Evolutionary conservation across 169 alveolate genomes (phyloP), one percentile per base, ranked within the genome.

Genomic region (Eimeria praecox): DNA sequence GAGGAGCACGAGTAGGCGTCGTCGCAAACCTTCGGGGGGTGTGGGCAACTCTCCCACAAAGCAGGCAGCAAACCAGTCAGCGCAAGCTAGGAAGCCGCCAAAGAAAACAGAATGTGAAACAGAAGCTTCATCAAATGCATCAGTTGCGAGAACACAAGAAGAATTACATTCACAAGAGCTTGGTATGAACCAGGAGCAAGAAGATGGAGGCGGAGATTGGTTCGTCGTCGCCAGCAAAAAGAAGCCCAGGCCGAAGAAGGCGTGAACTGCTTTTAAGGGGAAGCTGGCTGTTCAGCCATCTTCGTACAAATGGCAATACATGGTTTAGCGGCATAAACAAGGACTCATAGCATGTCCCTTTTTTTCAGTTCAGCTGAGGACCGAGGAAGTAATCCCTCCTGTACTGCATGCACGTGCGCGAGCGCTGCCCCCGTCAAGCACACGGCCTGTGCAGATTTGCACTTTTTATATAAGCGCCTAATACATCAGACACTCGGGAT

Each of bases 161-260:
- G 78, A 56, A 22, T 0, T 14, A 38, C 78, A 27, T 24, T 9
- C 44, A 10, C 59, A 86, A 16, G 56, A 35, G 52, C 46, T 42
- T 30, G 82, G 40, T 27, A 18, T 24, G 5, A 62, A 35, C 82
- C 54, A 56, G 80, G 1, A 9, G 30, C 82, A 20, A 5, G 80
- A 86, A 38, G 93, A 86, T 62, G 93, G 80, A 38, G 93, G 93
- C 42, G 93, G 93, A 42, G 93, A 86, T 40, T 86, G 93, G 93
- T 46, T 86, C 24, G 93, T 86, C 30, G 93, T 86, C 42, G 54
- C 93, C 80, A 86, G 93, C 78, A 86, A 86, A 62, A 86, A 86
- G 82, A 86, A 62, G 71, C 82, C 78, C 38, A 86, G 71, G 27
- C 83, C 93, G 44, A 86, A 86, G 80, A 56, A 56, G 93, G 82